Evolutionary conservation across 2,329 filamentous ascomycete genomes (phyloP).

Genomic region (Cercospora berteroae): DNA sequence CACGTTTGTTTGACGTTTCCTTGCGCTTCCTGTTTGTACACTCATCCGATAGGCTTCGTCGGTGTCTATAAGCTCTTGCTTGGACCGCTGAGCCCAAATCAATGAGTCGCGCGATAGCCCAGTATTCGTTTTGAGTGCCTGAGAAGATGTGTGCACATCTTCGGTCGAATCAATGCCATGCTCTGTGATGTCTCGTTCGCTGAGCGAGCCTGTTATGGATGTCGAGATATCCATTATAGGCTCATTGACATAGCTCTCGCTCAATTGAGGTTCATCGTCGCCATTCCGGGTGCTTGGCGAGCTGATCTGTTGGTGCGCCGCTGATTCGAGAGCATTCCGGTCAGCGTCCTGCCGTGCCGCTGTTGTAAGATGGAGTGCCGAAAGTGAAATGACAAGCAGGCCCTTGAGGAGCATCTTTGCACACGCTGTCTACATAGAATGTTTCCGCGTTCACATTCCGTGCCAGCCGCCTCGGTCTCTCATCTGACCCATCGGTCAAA

Average conservation of each 20-base stretch:
- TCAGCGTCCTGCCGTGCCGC: background rate
- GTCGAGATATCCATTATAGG: background rate
- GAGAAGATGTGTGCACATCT: background rate
- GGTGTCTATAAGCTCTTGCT: background rate
- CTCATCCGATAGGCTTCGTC: conserved; percentile 8
- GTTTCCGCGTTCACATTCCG: background rate
- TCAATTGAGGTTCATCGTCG: background rate
- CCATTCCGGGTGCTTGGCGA: background rate
- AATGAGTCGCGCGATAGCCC: background rate
- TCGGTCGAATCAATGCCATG: background rate
- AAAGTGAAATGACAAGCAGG: background rate
- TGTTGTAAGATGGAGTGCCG: background rate
- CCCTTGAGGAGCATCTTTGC: background rate
- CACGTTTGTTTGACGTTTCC: conserved; percentile 2
- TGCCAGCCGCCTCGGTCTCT: background rate
- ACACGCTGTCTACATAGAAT: background rate
- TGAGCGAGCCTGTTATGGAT: background rate
- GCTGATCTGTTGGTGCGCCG: background rate
- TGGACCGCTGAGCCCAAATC: background rate
- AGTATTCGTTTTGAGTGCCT: background rate
- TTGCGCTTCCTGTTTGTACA: background rate
- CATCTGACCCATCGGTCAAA: background rate
- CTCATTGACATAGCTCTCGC: background rate
- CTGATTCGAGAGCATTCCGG: background rate
- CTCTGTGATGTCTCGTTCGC: background rate